Evolutionary conservation across 306 rosid genomes (phyloP).

Genomic region (Medicago truncatula): DNA sequence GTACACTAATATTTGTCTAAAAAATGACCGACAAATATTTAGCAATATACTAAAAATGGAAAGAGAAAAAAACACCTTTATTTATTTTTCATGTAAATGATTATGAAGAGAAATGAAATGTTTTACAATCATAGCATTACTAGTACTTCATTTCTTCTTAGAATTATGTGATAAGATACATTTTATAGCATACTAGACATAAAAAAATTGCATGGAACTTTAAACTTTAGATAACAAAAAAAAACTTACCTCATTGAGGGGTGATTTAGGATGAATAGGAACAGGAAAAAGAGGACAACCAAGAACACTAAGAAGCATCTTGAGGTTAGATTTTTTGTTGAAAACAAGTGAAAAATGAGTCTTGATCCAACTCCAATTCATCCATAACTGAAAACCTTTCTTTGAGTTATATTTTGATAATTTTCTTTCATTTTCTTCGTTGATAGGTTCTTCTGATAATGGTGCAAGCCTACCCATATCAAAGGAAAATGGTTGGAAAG

Average conservation of each 20-base stretch:
- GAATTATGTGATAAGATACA: neutral
- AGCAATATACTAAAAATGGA: constrained; percentile 5
- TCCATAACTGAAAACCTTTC: constrained; percentile 75
- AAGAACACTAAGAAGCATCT: constrained; percentile 82
- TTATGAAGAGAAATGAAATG: neutral
- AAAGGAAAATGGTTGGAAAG: constrained; percentile 32
- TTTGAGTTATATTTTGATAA: constrained; percentile 36
- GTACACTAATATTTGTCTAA: neutral
- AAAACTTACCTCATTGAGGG: constrained; percentile 61
- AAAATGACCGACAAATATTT: neutral
- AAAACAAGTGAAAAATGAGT: constrained; percentile 65
- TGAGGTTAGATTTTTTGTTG: constrained; percentile 76
- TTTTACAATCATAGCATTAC: neutral
- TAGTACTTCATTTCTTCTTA: neutral
- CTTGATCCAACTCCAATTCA: constrained; percentile 89
- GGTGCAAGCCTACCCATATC: constrained; percentile 82
- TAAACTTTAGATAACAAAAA: constrained; percentile 12
- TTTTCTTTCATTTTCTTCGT: constrained; percentile 55
- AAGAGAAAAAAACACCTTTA: neutral
- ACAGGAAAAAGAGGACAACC: constrained; percentile 93
- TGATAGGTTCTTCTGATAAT: constrained; percentile 84
- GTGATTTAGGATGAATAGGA: constrained; percentile 53
- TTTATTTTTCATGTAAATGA: neutral
- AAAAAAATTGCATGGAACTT: neutral
- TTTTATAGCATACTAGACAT: neutral